A percentile compares a stretch with the other conserved stretches of the same genome.
Conservation (phyloP, 192 early-diverging fungal species). For the Phycomyces blakesleeanus region DNA sequence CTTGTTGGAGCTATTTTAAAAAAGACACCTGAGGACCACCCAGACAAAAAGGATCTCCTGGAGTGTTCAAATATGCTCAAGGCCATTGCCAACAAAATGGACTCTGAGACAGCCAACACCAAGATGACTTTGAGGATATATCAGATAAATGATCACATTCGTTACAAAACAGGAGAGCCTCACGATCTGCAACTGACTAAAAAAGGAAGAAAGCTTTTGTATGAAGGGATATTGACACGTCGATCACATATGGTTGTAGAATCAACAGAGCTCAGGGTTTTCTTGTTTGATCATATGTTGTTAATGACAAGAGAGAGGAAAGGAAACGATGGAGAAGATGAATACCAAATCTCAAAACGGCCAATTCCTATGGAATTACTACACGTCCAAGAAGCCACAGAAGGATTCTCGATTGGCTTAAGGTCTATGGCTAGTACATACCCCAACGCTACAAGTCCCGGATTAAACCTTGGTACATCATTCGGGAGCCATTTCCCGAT, state of each 20-base stretch:
- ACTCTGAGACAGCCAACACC: conserved; percentile 12
- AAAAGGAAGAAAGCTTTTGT: conserved; percentile 64
- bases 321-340: conserved; percentile 53
- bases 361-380: conserved; percentile 81
- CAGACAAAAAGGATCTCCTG: conserved; percentile 66
- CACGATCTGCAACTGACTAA: conserved; percentile 72
- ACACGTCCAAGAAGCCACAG: conserved; percentile 39
- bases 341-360: conserved; percentile 58
- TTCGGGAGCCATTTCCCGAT: conserved; percentile 55
- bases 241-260: conserved; percentile 38
- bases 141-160: conserved; percentile 23
- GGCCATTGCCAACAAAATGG: conserved; percentile 12
- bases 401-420: conserved; percentile 16
- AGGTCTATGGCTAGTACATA: conserved; percentile 16
- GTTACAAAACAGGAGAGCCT: conserved; percentile 17
- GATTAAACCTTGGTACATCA: conserved; percentile 28
- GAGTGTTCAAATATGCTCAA: conserved; percentile 20
- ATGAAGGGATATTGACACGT: conserved; percentile 69
- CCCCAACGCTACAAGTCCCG: conserved; percentile 12
- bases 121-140: conserved; percentile 24
- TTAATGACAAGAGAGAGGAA: conserved; percentile 64
- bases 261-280: conserved; percentile 66
- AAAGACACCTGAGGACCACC: conserved; percentile 72
- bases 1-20: conserved; percentile 79
- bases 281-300: conserved; percentile 86